Evolutionary conservation across 2,329 filamentous ascomycete species (phyloP), one percentile per base, ranked within the genome.

Genomic region (Trichoderma hamatum): DNA sequence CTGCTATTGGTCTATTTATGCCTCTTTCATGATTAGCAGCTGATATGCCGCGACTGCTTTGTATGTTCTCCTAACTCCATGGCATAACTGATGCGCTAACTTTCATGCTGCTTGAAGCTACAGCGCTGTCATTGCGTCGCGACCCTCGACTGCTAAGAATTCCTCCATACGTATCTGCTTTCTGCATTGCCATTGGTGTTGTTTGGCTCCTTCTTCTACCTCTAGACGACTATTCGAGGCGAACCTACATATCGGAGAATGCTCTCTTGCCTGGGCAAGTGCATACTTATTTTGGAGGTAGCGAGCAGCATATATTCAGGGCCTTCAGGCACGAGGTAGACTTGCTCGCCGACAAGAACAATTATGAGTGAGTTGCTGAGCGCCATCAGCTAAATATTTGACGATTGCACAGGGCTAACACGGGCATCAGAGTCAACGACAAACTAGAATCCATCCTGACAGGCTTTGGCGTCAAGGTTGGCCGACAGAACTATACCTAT

Each of bases 211-310:
- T 97, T 26, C 85, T 98, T 36, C 88, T 99, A 1, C 96, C 96
- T 3, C 85, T 98, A 65, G 88, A 98, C 80, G 88, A 94, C 73
- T 97, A 98, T 82, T 97, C 94, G 62, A 89, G 96, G 72, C 86
- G 88, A 70, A 99, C 95, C 1, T 99, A 99, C 80, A 96, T 99
- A 69, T 98, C 95, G 54, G 96, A 99, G 80, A 99, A 99, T 79
- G 96, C 96, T 13, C 88, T 99, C 39, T 84, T 99, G 16, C 96
- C 96, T 0, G 96, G 94, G 2, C 96, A 99, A 80, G 96, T 98
- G 10, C 95, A 98, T 81, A 97, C 96, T 1, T 99, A 99, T 80
- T 99, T 99, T 78, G 90, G 92, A 7, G 96, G 96, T 21, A 97
- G 93, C 79, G 96, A 99, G 78, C 94, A 98, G 82, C 92, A 97